Evolutionary conservation across 176 grass and related monocot genomes (phyloP).

Genomic region (Calamus simplicifolius): DNA sequence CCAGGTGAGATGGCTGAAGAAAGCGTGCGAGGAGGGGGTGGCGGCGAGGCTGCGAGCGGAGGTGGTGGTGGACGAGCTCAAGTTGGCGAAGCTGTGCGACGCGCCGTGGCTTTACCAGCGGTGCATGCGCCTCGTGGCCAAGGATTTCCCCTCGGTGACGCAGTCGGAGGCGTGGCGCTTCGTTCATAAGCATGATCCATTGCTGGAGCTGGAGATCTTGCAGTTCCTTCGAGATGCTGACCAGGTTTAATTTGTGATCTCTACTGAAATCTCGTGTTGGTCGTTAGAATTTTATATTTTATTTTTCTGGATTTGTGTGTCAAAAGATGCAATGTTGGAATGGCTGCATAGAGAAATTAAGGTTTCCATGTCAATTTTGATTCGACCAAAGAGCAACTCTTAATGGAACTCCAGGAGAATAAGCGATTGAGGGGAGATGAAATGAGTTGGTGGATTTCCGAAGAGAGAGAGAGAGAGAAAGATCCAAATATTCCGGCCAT

Average conservation of each 20-base stretch:
- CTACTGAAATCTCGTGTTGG: no score
- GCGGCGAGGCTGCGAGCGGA: constrained; percentile 41
- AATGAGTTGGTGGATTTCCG: no score
- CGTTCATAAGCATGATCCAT: constrained; percentile 46
- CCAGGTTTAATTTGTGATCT: constrained; percentile 24
- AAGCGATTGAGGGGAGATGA: no score
- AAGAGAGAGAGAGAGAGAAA: no score
- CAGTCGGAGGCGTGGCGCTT: constrained; percentile 70
- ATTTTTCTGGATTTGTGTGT: no score
- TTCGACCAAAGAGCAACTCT: no score
- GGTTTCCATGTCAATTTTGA: no score
- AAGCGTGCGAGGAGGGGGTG: constrained; percentile 33
- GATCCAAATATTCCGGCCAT: no score
- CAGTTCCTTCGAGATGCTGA: constrained; percentile 35
- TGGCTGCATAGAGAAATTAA: no score
- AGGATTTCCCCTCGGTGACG: constrained; percentile 50
- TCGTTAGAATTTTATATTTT: no score
- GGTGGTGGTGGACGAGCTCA: constrained; percentile 60
- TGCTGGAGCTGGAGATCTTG: constrained; percentile 54
- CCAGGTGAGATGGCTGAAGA: constrained; percentile 67
- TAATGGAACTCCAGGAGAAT: no score
- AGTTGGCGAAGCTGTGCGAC: constrained; percentile 74
- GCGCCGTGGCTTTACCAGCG: constrained; percentile 48
- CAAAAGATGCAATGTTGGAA: no score
- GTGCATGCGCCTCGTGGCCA: constrained; percentile 50